These are phyloP conservation scores for Wilcoxina mikolae DNA, from an alignment of 495 filamentous ascomycete genomes.

Conservation along the genomic window DNA sequence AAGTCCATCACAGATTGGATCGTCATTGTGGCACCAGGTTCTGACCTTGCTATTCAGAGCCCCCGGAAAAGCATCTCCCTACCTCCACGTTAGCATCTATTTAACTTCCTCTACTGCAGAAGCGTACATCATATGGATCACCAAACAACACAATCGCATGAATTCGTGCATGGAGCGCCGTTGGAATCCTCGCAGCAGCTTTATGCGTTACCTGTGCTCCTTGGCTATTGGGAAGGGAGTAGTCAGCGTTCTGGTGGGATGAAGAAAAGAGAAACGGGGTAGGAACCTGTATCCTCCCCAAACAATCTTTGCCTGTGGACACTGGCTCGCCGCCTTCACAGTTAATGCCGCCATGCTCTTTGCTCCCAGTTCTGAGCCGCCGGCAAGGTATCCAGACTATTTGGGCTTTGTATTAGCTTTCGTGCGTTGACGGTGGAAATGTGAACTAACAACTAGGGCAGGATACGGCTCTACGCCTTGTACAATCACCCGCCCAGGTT, in stretches of 20 bases:
- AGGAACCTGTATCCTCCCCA: conserved; percentile 11
- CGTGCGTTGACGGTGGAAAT: neutral
- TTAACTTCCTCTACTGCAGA: neutral
- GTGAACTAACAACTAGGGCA: neutral
- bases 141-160: neutral
- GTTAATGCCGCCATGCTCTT: conserved; percentile 10
- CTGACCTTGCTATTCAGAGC: conserved; percentile 35
- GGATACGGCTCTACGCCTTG: conserved; percentile 18
- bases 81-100: conserved; percentile 19
- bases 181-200: neutral
- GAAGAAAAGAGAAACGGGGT: neutral
- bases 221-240: conserved; percentile 8
- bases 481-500: conserved; percentile 3
- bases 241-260: neutral
- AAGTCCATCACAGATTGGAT: conserved; percentile 43
- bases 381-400: conserved; percentile 4
- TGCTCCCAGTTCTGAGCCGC: conserved; percentile 3
- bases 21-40: conserved; percentile 39
- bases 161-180: neutral
- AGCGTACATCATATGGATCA: neutral
- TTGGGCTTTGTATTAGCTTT: neutral
- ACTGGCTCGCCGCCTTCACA: conserved; percentile 4
- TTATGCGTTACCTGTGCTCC: conserved; percentile 13
- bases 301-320: conserved; percentile 6
- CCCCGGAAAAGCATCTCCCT: conserved; percentile 32